Evolutionary conservation across 805 yeast genomes (phyloP).

Genomic region (Candida incommunis): DNA sequence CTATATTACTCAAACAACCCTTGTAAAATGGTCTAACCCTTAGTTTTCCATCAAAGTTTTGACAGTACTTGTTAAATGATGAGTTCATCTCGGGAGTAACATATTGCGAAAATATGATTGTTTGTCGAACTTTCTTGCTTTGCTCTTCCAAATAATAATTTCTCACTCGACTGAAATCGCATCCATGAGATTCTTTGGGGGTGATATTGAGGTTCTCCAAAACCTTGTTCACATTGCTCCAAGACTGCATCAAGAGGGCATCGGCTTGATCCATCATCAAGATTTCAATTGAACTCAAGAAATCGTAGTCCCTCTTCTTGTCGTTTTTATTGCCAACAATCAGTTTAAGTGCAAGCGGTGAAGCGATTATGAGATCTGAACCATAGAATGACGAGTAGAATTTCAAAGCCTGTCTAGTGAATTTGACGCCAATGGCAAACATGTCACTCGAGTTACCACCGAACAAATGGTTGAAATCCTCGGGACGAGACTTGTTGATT

Average conservation of each 20-base stretch:
- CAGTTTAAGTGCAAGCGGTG: constrained; percentile 80
- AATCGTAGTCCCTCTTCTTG: constrained; percentile 54
- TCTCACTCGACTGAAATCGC: constrained; percentile 83
- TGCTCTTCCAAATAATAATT: constrained; percentile 88
- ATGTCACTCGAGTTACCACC: constrained; percentile 86
- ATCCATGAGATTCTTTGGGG: constrained; percentile 65
- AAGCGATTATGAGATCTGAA: constrained; percentile 77
- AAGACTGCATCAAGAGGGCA: constrained; percentile 80
- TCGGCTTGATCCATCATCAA: constrained; percentile 71
- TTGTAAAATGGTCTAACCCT: constrained; percentile 28
- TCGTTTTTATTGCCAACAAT: constrained; percentile 50
- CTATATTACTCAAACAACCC: constrained; percentile 50
- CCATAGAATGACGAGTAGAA: constrained; percentile 71
- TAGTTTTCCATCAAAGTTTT: constrained; percentile 24
- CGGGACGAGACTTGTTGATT: constrained; percentile 51
- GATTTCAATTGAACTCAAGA: constrained; percentile 78
- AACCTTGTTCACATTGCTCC: constrained; percentile 68
- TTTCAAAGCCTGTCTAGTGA: constrained; percentile 77
- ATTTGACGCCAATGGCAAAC: constrained; percentile 80
- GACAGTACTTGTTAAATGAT: constrained; percentile 26
- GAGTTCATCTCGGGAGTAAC: constrained; percentile 71
- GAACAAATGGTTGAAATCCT: constrained; percentile 66
- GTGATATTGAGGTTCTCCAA: constrained; percentile 57
- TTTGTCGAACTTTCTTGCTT: constrained; percentile 59
- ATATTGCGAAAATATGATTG: constrained; percentile 60